Percentiles rank a stretch among this genome's conserved stretches.
These are phyloP conservation scores for Francoa sonchifolia DNA, from an alignment of 441 rosid species.

Conservation along the genomic window DNA sequence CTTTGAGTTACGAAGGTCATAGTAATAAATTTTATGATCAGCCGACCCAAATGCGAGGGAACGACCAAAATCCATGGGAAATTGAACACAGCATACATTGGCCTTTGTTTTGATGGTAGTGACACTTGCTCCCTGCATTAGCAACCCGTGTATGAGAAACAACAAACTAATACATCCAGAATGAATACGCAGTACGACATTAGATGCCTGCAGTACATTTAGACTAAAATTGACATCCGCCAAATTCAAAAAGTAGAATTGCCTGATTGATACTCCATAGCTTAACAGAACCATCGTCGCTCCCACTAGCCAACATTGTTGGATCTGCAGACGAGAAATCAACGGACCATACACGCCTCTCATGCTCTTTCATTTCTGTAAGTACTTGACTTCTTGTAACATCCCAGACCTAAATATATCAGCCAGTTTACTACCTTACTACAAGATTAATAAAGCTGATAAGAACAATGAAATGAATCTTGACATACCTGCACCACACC, in stretches of 20 bases:
- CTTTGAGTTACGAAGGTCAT: slow-evolving; percentile 80
- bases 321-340: slow-evolving; percentile 85
- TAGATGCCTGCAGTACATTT: slow-evolving; percentile 42
- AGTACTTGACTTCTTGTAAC: slow-evolving; percentile 58
- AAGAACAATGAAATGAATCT: slow-evolving; percentile 1
- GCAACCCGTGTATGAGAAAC: slow-evolving; percentile 28
- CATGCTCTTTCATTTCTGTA: slow-evolving; percentile 77
- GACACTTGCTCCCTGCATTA: slow-evolving; percentile 71
- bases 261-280: slow-evolving; percentile 99
- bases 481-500: slow-evolving; percentile 83
- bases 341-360: slow-evolving; percentile 84
- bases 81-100: slow-evolving; percentile 88
- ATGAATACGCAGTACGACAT: slow-evolving; percentile 20
- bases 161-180: slow-evolving; percentile 34
- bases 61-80: slow-evolving; percentile 67
- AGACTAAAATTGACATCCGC: slow-evolving; percentile 77
- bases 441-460: background rate
- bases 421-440: slow-evolving; percentile 7
- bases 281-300: slow-evolving; percentile 87
- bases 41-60: slow-evolving; percentile 93
- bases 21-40: slow-evolving; percentile 81
- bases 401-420: slow-evolving; percentile 67
- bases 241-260: slow-evolving; percentile 65
- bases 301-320: slow-evolving; percentile 80
- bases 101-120: slow-evolving; percentile 87